Percentiles rank a stretch among this genome's conserved stretches.
Evolutionary conservation across 139 green algal species (phyloP).

Genomic region (Micromonas pusilla): DNA sequence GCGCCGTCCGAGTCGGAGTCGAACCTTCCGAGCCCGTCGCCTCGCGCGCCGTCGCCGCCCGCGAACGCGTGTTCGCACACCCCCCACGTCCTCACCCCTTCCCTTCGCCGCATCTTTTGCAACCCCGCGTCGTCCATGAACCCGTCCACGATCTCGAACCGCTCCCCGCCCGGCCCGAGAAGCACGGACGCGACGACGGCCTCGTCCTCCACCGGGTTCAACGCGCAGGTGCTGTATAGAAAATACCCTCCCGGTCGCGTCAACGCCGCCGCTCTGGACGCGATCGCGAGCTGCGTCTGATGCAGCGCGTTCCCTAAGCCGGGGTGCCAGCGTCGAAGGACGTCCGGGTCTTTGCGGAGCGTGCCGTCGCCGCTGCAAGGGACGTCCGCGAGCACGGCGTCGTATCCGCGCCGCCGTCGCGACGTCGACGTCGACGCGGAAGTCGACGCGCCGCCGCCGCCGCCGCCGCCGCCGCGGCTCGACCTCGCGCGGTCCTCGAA

Average conservation of each 20-base stretch:
- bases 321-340: not conserved
- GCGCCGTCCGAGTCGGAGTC: not conserved
- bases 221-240: slow-evolving; percentile 93
- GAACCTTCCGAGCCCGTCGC: not conserved
- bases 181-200: slow-evolving; percentile 85
- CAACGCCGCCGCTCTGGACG: not conserved
- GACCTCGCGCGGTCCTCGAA: not conserved
- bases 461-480: not conserved
- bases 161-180: not conserved
- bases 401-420: slow-evolving; percentile 25
- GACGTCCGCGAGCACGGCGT: slow-evolving; percentile 94
- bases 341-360: slow-evolving; percentile 77
- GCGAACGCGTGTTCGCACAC: not conserved
- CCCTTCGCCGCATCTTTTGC: not conserved
- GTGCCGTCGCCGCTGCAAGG: slow-evolving; percentile 95
- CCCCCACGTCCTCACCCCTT: not conserved
- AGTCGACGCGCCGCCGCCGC: not conserved
- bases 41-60: not conserved
- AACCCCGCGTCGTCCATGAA: not conserved
- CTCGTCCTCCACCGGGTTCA: slow-evolving; percentile 94
- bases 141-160: not conserved
- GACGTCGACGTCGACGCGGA: not conserved
- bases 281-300: not conserved
- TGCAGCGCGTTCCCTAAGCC: not conserved
- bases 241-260: slow-evolving; percentile 61